Evolutionary conservation across 1,284 basidiomycete species (phyloP), one percentile per base, ranked within the genome.

Genomic region (Salmacisia buchloeana): DNA sequence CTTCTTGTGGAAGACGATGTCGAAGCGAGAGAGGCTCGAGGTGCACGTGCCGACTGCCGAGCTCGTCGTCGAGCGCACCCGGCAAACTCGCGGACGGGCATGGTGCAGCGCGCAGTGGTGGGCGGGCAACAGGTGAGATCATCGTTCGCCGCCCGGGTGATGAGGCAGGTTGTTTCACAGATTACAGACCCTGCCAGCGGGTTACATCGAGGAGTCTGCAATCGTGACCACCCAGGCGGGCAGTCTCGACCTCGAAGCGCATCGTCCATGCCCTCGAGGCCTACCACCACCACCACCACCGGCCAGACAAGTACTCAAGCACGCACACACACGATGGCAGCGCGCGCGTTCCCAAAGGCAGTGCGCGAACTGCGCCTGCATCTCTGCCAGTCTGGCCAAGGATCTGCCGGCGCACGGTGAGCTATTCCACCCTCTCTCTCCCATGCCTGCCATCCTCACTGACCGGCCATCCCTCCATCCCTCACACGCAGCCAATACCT

Each of bases 261-360:
- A n/a, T 74, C 73, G 25, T 94, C 91, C 86, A 94, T 90, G 34
- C 91, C 85, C 27, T 83, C 75, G 10, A 85, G 72, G 52, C 75
- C 81, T 38, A 87, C 80, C 18, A 82, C n/a, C n/a, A n/a, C n/a
- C n/a, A n/a, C n/a, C n/a, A n/a, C n/a, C n/a, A n/a, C n/a, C n/a
- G n/a, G 23, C 39, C 39, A 43, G 39, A 43, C 39, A 43, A 43
- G 18, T n/a, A 21, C 39, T 21, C 39, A 21, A 43, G 39, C 39
- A 43, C 18, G 39, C 39, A 43, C 15, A 43, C 18, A 18, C 29
- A 66, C 31, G 21, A 76, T 76, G 76, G 67, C 75, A 21, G 71
- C 74, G 59, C 69, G 68, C 49, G 67, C 70, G 41, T 68, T 79
- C 56, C 65, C 74, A 27, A 61, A 62, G 45, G 77, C 74, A 2